phyloP scores from a whole-genome alignment of 495 filamentous ascomycete species.

The Paragyromitra xinjiangensis region DNA sequence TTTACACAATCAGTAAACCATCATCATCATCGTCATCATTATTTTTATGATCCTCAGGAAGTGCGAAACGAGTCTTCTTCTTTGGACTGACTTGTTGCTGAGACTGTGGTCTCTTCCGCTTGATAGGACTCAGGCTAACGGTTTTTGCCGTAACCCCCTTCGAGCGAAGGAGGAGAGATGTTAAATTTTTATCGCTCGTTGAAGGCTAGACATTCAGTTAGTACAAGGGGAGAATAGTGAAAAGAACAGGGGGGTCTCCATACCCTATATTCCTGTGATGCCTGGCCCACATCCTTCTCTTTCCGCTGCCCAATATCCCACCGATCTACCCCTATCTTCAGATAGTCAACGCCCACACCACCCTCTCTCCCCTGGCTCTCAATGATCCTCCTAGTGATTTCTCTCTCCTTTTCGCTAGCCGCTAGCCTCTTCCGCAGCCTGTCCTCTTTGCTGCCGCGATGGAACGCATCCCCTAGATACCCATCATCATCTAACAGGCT shows the following conservation, averaged over 20 bases:
- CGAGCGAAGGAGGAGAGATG: slow-evolving; percentile 64
- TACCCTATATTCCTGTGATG: slow-evolving; percentile 25
- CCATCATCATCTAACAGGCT: slow-evolving; percentile 75
- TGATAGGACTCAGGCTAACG: slow-evolving; percentile 77
- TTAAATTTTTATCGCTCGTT: slow-evolving; percentile 57
- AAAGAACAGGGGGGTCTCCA: background rate
- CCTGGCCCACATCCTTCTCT: slow-evolving; percentile 19
- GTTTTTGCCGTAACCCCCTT: slow-evolving; percentile 65
- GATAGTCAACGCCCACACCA: slow-evolving; percentile 63
- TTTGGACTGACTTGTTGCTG: slow-evolving; percentile 60
- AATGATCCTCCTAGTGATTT: slow-evolving; percentile 75
- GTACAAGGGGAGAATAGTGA: slow-evolving; percentile 27
- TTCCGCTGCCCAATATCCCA: slow-evolving; percentile 37
- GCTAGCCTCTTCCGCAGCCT: slow-evolving; percentile 72
- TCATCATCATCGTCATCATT: slow-evolving; percentile 56
- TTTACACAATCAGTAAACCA: slow-evolving; percentile 50
- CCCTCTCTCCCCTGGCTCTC: slow-evolving; percentile 61
- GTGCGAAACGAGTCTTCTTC: slow-evolving; percentile 84
- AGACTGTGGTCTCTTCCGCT: slow-evolving; percentile 68
- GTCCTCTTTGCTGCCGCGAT: slow-evolving; percentile 68
- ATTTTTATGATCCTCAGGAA: slow-evolving; percentile 70
- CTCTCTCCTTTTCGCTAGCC: slow-evolving; percentile 78
- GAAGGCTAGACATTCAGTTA: slow-evolving; percentile 44
- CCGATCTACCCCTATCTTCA: slow-evolving; percentile 47
- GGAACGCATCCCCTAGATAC: slow-evolving; percentile 66